Evolutionary conservation across 495 filamentous ascomycete genomes (phyloP).

Genomic region (Lasiosphaeria ovina): DNA sequence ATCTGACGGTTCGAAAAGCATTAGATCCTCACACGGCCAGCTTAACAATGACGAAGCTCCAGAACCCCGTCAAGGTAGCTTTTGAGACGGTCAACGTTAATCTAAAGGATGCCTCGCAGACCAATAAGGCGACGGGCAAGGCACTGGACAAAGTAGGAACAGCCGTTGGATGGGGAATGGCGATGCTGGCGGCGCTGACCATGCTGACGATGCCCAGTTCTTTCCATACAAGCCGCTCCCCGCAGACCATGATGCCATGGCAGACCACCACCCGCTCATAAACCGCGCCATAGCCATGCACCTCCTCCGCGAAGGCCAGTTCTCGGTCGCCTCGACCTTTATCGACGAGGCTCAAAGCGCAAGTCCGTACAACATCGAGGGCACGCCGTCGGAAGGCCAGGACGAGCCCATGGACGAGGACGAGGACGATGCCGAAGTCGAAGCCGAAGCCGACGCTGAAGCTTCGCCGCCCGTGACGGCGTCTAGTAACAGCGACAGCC

Average conservation of each 20-base stretch:
- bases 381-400: conserved; percentile 12
- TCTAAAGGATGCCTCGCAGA: conserved; percentile 74
- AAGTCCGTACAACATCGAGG: conserved; percentile 12
- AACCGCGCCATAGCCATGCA: conserved; percentile 97
- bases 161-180: neutral
- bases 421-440: conserved; percentile 9
- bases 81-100: conserved; percentile 76
- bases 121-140: conserved; percentile 77
- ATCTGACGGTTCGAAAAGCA: conserved; percentile 17
- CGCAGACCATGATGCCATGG: conserved; percentile 78
- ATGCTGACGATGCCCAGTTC: conserved; percentile 45
- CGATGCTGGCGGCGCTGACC: neutral
- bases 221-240: conserved; percentile 78
- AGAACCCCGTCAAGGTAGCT: conserved; percentile 73
- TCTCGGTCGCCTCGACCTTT: conserved; percentile 80
- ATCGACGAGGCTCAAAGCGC: conserved; percentile 56
- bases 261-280: conserved; percentile 69
- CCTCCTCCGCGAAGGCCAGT: conserved; percentile 89
- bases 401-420: conserved; percentile 34
- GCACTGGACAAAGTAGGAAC: conserved; percentile 70
- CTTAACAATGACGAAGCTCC: conserved; percentile 74
- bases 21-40: conserved; percentile 68
- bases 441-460: too few relatives aligned
- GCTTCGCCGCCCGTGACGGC: neutral
- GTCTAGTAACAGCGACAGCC: conserved; percentile 22